A percentile compares a stretch with the other conserved stretches of the same genome.
These are phyloP conservation scores for Cicer cuneatum DNA, from an alignment of 306 rosid species.

Conservation along the genomic window DNA sequence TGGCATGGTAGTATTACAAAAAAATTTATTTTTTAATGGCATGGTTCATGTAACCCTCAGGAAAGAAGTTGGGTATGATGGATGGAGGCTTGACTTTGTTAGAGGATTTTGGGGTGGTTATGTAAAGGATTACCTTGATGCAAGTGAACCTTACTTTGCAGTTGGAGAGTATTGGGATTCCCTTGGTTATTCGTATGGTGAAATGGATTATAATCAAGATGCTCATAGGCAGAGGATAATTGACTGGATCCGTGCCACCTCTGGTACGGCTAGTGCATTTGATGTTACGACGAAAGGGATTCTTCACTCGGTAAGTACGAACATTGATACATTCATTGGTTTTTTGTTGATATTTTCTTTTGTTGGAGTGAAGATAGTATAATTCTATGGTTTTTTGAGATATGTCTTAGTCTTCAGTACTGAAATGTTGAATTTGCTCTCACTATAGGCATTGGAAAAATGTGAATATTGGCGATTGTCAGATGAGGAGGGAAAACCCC, in stretches of 20 bases:
- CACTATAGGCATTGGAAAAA: conserved; percentile 69
- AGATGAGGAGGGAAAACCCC: conserved; percentile 89
- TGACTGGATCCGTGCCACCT: conserved; percentile 93
- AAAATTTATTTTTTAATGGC: no score
- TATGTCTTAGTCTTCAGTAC: not conserved
- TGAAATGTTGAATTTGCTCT: not conserved
- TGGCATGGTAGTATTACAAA: no score
- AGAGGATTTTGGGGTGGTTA: conserved; percentile 99
- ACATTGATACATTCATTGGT: conserved; percentile 15
- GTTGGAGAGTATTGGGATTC: conserved; percentile 99
- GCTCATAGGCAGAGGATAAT: conserved; percentile 94
- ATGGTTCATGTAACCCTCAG: conserved; percentile 48
- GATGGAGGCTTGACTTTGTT: conserved; percentile 99
- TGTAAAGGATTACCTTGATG: conserved; percentile 85
- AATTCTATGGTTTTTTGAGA: not conserved
- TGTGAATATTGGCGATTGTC: conserved; percentile 99
- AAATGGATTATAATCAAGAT: conserved; percentile 96
- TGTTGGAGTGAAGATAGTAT: not conserved
- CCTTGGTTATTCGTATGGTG: conserved; percentile 84
- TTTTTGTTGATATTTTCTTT: not conserved
- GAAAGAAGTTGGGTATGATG: conserved; percentile 92
- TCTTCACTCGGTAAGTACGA: conserved; percentile 85
- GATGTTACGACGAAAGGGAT: conserved; percentile 98
- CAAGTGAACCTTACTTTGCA: conserved; percentile 81
- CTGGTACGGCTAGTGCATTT: conserved; percentile 87